Evolutionary conservation across 1,284 basidiomycete genomes (phyloP).

Genomic region (Cerrena zonata): DNA sequence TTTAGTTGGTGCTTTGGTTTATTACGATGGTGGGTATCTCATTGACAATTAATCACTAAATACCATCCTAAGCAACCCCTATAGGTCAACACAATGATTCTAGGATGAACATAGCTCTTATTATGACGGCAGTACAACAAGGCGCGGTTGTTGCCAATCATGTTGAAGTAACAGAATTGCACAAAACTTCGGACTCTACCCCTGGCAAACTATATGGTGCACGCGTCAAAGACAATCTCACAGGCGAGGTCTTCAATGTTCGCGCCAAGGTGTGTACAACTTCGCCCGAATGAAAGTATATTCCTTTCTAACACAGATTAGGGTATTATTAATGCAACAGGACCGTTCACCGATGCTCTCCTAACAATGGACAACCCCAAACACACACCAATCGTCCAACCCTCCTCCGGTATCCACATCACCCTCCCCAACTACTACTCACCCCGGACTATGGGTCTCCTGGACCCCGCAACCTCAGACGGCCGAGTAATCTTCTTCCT

Average conservation of each 20-base stretch:
- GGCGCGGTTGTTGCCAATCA: constrained; percentile 90
- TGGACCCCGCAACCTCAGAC: constrained; percentile 93
- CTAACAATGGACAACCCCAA: constrained; percentile 81
- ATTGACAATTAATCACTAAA: background rate
- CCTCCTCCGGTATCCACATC: constrained; percentile 92
- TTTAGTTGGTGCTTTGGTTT: constrained; percentile 90
- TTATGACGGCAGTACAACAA: constrained; percentile 91
- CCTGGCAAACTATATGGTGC: constrained; percentile 75
- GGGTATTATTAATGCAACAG: constrained; percentile 95
- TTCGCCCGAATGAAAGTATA: too few relatives aligned
- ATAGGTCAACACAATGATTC: constrained; percentile 95
- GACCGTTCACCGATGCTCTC: constrained; percentile 87
- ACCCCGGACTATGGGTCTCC: constrained; percentile 89
- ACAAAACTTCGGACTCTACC: constrained; percentile 56
- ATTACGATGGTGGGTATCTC: constrained; percentile 77
- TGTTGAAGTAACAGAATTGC: constrained; percentile 76
- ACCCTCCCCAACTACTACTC: constrained; percentile 97
- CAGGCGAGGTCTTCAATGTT: constrained; percentile 79
- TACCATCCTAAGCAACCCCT: background rate
- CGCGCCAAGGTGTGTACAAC: constrained; percentile 61
- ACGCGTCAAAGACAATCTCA: constrained; percentile 76
- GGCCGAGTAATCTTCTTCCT: constrained; percentile 98
- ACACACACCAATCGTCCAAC: constrained; percentile 83
- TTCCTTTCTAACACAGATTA: constrained; percentile 19
- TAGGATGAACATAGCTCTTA: constrained; percentile 92